Percentiles rank a stretch among this genome's conserved stretches.
Conservation (phyloP, 1,139 yeast species). For the Protomyces inundatus region DNA sequence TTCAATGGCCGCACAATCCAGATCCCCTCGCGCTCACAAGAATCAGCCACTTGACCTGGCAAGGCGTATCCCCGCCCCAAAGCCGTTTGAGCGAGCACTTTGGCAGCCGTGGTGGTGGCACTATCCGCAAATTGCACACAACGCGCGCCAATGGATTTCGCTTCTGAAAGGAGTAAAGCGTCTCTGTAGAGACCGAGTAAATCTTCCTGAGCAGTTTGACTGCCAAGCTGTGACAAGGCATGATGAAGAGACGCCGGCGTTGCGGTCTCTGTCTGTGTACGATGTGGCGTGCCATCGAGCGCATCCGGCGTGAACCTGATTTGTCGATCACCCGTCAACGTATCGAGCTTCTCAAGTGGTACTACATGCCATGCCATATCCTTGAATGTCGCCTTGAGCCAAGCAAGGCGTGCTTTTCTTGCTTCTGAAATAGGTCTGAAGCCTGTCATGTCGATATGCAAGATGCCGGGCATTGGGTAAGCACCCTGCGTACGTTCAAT, state of each 20-base stretch:
- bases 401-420: neutral
- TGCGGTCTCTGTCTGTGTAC: neutral
- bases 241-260: neutral
- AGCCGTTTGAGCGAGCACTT: constrained; percentile 71
- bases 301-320: neutral
- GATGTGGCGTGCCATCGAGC: neutral
- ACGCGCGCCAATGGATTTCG: constrained; percentile 46
- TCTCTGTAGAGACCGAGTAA: constrained; percentile 48
- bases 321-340: neutral
- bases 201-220: constrained; percentile 41
- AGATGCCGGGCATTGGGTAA: constrained; percentile 9
- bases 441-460: constrained; percentile 3
- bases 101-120: constrained; percentile 79
- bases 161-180: constrained; percentile 49
- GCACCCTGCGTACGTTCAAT: constrained; percentile 11
- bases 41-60: constrained; percentile 43
- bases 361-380: constrained; percentile 1
- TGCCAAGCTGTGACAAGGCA: neutral
- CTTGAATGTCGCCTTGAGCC: neutral
- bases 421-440: neutral
- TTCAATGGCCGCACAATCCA: constrained; percentile 36
- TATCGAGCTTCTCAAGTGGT: neutral
- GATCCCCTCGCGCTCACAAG: constrained; percentile 46
- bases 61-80: constrained; percentile 80
- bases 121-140: constrained; percentile 69